These are phyloP conservation scores for Phycomyces nitens DNA, from an alignment of 192 early-diverging fungal genomes.

Conservation along the genomic window DNA sequence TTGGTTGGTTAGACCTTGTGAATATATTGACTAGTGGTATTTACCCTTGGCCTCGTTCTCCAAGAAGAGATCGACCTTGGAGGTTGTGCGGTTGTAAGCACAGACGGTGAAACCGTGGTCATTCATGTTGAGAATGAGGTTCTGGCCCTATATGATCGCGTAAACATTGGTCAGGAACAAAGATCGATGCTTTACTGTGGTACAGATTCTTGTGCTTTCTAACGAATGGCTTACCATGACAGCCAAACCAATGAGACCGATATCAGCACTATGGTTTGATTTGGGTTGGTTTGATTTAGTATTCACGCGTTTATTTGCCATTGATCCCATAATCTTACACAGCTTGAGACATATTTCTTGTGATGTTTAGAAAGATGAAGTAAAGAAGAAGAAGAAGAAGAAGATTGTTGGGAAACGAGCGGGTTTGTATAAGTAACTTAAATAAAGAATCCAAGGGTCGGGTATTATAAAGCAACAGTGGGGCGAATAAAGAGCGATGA, in stretches of 20 bases:
- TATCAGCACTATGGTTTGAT: constrained; percentile 82
- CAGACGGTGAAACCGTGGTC: constrained; percentile 93
- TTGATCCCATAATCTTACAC: constrained; percentile 10
- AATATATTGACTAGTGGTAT: too few relatives aligned
- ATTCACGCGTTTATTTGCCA: not conserved
- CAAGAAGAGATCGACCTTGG: constrained; percentile 94
- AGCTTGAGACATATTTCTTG: constrained; percentile 25
- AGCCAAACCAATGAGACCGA: constrained; percentile 98
- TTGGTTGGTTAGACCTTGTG: not conserved
- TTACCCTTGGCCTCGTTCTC: constrained; percentile 95
- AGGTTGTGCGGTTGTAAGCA: constrained; percentile 94
- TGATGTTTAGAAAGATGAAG: constrained; percentile 8
- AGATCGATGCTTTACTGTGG: constrained; percentile 5
- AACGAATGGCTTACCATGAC: constrained; percentile 78
- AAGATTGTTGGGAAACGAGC: constrained; percentile 2
- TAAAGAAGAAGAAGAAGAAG: constrained; percentile 13
- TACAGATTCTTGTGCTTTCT: too few relatives aligned
- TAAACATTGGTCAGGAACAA: not conserved
- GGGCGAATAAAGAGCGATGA: not conserved
- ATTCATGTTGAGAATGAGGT: constrained; percentile 98
- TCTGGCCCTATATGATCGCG: constrained; percentile 75
- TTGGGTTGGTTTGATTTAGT: too few relatives aligned
- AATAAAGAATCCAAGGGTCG: not conserved
- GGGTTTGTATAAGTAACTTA: constrained; percentile 5
- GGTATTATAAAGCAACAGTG: not conserved